Evolutionary conservation across 2,329 filamentous ascomycete species (phyloP).

Genomic region (Calonectria pseudoturangicola): DNA sequence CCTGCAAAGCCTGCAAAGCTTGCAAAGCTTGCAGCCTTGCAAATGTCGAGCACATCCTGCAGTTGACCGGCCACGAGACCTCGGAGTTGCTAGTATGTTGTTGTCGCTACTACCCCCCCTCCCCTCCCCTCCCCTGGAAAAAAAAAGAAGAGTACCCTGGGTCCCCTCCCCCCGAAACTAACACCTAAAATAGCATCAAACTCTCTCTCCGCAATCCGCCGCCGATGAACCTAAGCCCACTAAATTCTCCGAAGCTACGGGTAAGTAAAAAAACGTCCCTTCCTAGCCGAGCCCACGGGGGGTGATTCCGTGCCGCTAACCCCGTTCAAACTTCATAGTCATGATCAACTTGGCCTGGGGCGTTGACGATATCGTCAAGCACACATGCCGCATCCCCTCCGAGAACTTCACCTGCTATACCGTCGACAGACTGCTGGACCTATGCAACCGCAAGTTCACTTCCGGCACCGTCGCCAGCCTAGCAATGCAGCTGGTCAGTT

Average conservation of each 20-base stretch:
- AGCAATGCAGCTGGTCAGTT: conserved; percentile 1
- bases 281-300: no score
- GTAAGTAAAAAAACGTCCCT: neutral
- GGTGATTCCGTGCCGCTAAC: neutral
- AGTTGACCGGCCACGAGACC: no score
- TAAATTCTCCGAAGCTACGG: no score
- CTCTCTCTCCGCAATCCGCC: neutral
- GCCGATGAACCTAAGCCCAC: neutral
- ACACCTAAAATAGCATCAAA: neutral
- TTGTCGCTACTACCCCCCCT: no score
- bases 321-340: neutral
- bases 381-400: neutral
- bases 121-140: no score
- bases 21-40: no score
- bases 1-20: no score
- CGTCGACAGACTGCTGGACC: neutral
- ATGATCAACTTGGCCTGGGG: neutral
- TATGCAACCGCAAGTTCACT: neutral
- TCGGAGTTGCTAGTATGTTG: no score
- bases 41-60: no score
- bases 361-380: neutral
- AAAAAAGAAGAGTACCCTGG: no score
- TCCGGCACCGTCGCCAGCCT: neutral
- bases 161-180: neutral
- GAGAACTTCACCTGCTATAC: neutral